A percentile compares a stretch with the other conserved stretches of the same genome.
Conservation (phyloP, 495 filamentous ascomycete genomes). For the Acidomyces sp. region DNA sequence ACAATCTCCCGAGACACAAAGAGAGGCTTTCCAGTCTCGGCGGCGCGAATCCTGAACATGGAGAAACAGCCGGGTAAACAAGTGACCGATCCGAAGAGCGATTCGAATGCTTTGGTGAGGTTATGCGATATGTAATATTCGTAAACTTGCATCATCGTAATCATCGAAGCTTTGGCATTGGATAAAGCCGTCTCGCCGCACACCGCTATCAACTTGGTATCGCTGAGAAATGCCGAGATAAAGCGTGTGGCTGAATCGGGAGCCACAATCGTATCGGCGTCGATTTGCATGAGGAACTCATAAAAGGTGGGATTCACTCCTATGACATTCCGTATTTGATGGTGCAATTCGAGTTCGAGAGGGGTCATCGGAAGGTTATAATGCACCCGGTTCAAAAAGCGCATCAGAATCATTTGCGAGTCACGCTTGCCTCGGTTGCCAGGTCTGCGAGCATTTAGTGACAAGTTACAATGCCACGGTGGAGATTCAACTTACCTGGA, state of each 20-base stretch:
- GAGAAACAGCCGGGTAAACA: constrained; percentile 96
- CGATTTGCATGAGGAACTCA: constrained; percentile 92
- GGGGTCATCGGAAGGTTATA: constrained; percentile 94
- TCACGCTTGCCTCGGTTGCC: constrained; percentile 99
- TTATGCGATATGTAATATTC: constrained; percentile 99
- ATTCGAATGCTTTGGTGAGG: constrained; percentile 95
- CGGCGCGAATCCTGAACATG: constrained; percentile 94
- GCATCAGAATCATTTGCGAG: constrained; percentile 95
- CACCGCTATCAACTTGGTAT: constrained; percentile 80
- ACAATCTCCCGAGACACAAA: constrained; percentile 89
- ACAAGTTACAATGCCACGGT: neutral
- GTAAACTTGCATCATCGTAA: constrained; percentile 99
- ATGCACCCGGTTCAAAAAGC: constrained; percentile 95
- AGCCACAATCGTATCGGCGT: constrained; percentile 91
- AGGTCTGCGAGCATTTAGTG: constrained; percentile 42
- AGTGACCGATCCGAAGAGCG: constrained; percentile 90
- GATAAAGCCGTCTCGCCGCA: constrained; percentile 90
- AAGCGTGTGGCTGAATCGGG: constrained; percentile 85
- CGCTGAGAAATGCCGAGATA: constrained; percentile 79
- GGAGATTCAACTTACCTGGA: constrained; percentile 36
- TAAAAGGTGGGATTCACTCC: constrained; percentile 98
- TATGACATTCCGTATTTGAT: constrained; percentile 98
- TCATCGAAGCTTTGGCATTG: constrained; percentile 81
- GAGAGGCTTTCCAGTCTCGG: constrained; percentile 84
- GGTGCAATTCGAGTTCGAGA: constrained; percentile 94